Conservation (phyloP, 1,139 yeast genomes). For the Hyphopichia khmerensis region DNA sequence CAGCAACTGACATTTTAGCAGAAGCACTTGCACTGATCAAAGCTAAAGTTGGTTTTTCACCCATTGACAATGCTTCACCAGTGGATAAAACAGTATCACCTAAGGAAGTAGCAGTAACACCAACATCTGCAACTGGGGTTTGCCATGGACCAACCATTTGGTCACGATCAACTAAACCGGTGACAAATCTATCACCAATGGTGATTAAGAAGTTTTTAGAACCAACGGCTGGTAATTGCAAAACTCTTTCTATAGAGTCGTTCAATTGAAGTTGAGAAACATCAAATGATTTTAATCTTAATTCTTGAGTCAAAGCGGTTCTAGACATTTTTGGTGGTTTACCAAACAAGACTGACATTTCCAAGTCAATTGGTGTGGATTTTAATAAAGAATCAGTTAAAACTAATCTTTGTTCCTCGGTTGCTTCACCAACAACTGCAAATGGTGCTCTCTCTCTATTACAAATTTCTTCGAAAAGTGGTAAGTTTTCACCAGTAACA, state of each 20-base stretch:
- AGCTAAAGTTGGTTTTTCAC: constrained; percentile 92
- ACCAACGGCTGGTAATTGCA: constrained; percentile 91
- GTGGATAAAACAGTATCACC: constrained; percentile 69
- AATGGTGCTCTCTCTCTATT: constrained; percentile 94
- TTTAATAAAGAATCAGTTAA: constrained; percentile 76
- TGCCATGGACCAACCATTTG: constrained; percentile 99
- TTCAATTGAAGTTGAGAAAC: constrained; percentile 31
- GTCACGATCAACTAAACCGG: constrained; percentile 96
- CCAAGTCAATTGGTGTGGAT: constrained; percentile 89
- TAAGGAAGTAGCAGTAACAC: constrained; percentile 89
- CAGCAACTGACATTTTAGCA: constrained; percentile 97
- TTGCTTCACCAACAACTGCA: constrained; percentile 95
- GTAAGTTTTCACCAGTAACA: constrained; percentile 77
- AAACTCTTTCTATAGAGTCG: constrained; percentile 81
- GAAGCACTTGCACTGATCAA: constrained; percentile 90
- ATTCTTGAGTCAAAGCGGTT: constrained; percentile 63
- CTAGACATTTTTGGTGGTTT: constrained; percentile 96
- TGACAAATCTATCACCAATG: constrained; percentile 95
- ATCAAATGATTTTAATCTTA: constrained; percentile 51
- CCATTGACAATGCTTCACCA: constrained; percentile 98
- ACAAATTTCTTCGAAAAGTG: constrained; percentile 74
- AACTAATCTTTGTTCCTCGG: constrained; percentile 77
- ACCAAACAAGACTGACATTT: constrained; percentile 95
- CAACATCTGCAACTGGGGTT: constrained; percentile 98
- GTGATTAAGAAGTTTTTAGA: constrained; percentile 94